phyloP scores from a whole-genome alignment of 176 grass and related monocot genomes.

The Eleusine indica region DNA sequence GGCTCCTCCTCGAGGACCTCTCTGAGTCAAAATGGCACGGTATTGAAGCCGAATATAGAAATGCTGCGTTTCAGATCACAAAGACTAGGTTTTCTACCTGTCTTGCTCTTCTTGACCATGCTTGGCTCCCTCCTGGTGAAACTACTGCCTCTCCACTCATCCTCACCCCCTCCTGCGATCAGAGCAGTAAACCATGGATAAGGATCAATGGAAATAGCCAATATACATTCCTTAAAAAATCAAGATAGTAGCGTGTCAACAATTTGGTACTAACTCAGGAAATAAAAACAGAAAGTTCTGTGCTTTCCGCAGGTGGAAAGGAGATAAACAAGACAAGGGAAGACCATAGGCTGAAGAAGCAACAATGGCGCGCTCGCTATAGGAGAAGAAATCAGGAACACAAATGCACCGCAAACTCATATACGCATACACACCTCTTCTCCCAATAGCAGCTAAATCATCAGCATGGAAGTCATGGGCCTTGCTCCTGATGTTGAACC shows the following conservation, averaged over 20 bases:
- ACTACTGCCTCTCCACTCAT: constrained; percentile 85
- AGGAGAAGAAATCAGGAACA: constrained; percentile 34
- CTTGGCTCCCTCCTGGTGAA: constrained; percentile 69
- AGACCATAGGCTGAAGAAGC: constrained; percentile 26
- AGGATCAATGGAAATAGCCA: neutral
- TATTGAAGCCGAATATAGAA: constrained; percentile 20
- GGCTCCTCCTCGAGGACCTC: constrained; percentile 61
- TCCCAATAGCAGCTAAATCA: constrained; percentile 55
- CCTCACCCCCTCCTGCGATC: constrained; percentile 58
- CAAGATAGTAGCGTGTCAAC: constrained; percentile 21
- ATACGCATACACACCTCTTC: constrained; percentile 32
- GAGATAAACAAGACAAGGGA: constrained; percentile 31
- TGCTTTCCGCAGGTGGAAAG: constrained; percentile 18
- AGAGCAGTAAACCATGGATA: constrained; percentile 31
- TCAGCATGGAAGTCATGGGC: constrained; percentile 92
- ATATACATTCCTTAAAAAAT: too few relatives aligned
- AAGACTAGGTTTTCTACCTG: constrained; percentile 55
- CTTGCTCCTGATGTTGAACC: constrained; percentile 97
- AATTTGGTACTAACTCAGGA: neutral
- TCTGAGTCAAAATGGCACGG: constrained; percentile 42
- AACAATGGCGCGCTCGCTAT: constrained; percentile 28
- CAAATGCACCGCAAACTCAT: neutral
- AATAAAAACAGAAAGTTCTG: constrained; percentile 16
- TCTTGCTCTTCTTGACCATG: constrained; percentile 92
- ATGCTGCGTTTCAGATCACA: neutral